Evolutionary conservation across 176 grass and related monocot species (phyloP), one percentile per base, ranked within the genome.

Genomic region (Zoysia japonica): DNA sequence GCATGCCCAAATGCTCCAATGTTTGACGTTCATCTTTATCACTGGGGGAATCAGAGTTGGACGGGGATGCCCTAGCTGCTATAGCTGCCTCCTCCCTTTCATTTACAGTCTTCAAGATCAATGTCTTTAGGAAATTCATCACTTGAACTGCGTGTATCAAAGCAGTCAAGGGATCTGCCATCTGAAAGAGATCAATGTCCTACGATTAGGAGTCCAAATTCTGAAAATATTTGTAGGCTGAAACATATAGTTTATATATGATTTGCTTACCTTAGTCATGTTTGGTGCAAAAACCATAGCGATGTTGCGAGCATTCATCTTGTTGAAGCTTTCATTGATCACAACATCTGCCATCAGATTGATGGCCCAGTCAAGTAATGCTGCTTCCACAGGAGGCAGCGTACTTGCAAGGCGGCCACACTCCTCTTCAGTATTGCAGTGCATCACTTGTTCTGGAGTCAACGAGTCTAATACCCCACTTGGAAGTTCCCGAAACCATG

Each of bases 261-360:
- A 36, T 71, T 89, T 89, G 65, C 1, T 3, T 16, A 97, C 89
- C 95, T 92, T 90, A 66, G 92, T 97, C 95, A 97, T 97, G 79
- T 97, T 97, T 69, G 95, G 95, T 6, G 95, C 92, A 56, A 97
- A 97, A 97, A 97, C 95, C 87, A 93, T 94, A 57, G 92, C 95
- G 13, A 92, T 85, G 36, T 94, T 97, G 43, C 95, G 87, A 72
- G 92, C 92, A 81, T 94, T 94, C 95, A 97, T 97, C 80, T 94
- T 97, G 80, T 97, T 97, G 63, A 61, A 87, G 38, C 70, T 89
- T 72, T 94, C 87, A 71, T 92, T 84, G 68, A 92, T 73, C 59
- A 92, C 91, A 39, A 97, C 89, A 88, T 94, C 89, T 65, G 92
- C 87, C 92, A 97, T 94, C 17, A 97, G 80, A 92, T 94, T 94